A percentile compares a stretch with the other conserved stretches of the same genome.
Evolutionary conservation across 1,284 basidiomycete species (phyloP).

Genomic region (Mycosarcoma maydis): DNA sequence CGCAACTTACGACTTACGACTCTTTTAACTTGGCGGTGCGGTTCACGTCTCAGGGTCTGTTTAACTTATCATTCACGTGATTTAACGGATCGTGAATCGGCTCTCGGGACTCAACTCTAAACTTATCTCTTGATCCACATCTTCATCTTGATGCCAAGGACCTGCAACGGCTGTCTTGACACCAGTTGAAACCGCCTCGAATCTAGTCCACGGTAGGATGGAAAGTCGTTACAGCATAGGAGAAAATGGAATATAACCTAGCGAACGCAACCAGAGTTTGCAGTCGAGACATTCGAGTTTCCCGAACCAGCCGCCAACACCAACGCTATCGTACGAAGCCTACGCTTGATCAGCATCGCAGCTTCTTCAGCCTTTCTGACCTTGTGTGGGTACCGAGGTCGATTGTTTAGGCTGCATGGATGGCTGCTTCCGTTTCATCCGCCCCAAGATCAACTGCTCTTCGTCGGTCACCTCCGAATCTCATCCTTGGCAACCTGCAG

Average conservation of each 20-base stretch:
- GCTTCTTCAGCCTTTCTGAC: slow-evolving; percentile 1
- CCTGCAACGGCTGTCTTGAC: background rate
- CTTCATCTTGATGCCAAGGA: background rate
- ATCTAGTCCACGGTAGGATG: too few species aligned
- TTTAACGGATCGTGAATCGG: slow-evolving; percentile 2
- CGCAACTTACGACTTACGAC: too few species aligned
- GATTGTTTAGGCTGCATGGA: background rate
- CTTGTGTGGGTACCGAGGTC: slow-evolving; percentile 1
- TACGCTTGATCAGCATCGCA: background rate
- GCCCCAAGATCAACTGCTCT: background rate
- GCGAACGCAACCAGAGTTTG: background rate
- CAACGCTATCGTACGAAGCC: background rate
- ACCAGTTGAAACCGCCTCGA: too few species aligned
- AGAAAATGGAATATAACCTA: background rate
- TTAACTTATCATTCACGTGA: background rate
- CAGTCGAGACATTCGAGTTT: background rate
- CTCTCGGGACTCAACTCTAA: slow-evolving; percentile 1
- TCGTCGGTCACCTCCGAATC: slow-evolving; percentile 13
- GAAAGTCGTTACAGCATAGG: background rate
- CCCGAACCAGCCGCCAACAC: background rate
- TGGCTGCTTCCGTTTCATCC: slow-evolving; percentile 16
- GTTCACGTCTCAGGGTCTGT: background rate
- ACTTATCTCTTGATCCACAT: slow-evolving; percentile 5
- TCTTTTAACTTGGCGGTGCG: too few species aligned
- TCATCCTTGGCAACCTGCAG: background rate